Evolutionary conservation across 495 filamentous ascomycete species (phyloP).

Genomic region (Penicillium pulvis): DNA sequence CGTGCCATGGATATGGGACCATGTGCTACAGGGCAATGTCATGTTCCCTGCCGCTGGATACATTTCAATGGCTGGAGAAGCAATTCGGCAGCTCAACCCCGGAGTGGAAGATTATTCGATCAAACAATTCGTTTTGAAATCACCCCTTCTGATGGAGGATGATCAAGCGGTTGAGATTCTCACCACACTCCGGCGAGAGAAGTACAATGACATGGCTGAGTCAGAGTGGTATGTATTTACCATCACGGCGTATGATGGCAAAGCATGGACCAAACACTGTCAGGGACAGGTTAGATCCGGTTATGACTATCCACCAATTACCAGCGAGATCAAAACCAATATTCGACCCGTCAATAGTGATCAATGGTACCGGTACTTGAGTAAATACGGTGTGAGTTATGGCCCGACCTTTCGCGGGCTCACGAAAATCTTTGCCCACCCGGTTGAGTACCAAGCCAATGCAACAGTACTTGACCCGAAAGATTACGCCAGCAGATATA

Average conservation of each 20-base stretch:
- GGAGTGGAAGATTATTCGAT: neutral
- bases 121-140: neutral
- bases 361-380: constrained; percentile 6
- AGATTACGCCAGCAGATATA: neutral
- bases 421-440: constrained; percentile 6
- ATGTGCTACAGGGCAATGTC: constrained; percentile 34
- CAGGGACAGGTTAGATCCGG: neutral
- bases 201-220: neutral
- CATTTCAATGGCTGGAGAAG: constrained; percentile 51
- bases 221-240: constrained; percentile 5
- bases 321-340: neutral
- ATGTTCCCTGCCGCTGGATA: constrained; percentile 55
- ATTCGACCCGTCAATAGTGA: neutral
- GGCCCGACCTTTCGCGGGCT: constrained; percentile 7
- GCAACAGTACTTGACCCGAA: neutral
- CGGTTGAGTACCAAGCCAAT: neutral
- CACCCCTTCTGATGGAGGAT: neutral
- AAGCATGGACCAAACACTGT: constrained; percentile 7
- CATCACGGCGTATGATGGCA: constrained; percentile 1
- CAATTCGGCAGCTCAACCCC: constrained; percentile 33
- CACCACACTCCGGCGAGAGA: neutral
- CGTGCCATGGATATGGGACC: constrained; percentile 52
- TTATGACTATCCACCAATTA: neutral
- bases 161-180: neutral
- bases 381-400: constrained; percentile 7